A percentile compares a stretch with the other conserved stretches of the same genome.
phyloP scores from a whole-genome alignment of 2,329 filamentous ascomycete genomes.

The Coniochaeta ligniaria region DNA sequence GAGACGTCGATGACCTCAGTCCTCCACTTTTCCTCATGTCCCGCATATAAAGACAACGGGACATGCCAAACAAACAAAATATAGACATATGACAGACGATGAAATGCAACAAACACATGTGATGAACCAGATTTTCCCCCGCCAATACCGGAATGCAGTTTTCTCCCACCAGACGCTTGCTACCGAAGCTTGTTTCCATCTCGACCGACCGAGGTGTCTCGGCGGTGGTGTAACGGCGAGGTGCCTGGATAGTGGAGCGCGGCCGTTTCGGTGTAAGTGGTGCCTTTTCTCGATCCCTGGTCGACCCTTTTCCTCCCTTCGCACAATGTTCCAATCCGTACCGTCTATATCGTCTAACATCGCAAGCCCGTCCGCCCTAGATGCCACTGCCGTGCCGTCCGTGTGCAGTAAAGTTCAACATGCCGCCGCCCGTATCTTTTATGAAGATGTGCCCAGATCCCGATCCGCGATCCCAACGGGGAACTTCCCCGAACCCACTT shows the following conservation, averaged over 20 bases:
- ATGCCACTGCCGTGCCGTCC: not conserved
- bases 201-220: not conserved
- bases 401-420: not conserved
- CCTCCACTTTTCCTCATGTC: not conserved
- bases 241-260: not conserved
- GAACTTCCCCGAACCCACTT: not conserved
- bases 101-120: not conserved
- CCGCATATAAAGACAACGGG: not conserved
- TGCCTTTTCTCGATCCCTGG: not conserved
- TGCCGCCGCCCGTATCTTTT: not conserved
- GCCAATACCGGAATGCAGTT: not conserved
- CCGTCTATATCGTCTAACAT: not conserved
- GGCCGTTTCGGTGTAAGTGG: not conserved
- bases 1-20: not conserved
- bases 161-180: not conserved
- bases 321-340: not conserved
- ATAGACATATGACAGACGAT: constrained; percentile 1
- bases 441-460: too few relatives aligned
- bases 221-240: not conserved
- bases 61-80: not conserved
- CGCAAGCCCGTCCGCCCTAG: not conserved
- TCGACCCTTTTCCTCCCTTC: not conserved
- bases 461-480: not conserved
- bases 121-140: not conserved
- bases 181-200: not conserved